Base-by-base conservation (phyloP, 441 rosid genomes). In the Gossypium davidsonii region DNA sequence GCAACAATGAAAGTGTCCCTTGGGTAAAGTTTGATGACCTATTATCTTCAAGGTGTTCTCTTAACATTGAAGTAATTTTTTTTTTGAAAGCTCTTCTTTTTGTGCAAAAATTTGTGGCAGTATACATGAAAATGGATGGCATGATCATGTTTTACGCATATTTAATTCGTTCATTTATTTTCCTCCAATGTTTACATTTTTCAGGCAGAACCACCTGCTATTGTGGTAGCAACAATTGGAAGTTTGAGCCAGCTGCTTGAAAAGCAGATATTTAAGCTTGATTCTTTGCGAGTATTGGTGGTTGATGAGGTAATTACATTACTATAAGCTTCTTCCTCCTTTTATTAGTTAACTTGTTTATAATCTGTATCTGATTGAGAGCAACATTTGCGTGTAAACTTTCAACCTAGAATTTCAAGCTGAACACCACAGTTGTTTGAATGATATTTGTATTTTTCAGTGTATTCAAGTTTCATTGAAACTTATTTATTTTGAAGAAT, bases 141-240 rank as follows among this genome's bases (percentile, higher is more conserved):
- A 59, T 59, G 20, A 2, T 61, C 34, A 17, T 46, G 49, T 51
- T 51, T 48, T 25, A 15, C 21, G n/a, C 44, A 46, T 5, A 55
- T 65, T 9, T 44, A 49, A 51, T 57, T 46, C 39, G n/a, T 52
- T 39, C 28, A 21, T 52, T 39, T 17, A 34, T 58, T 67, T 10
- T 51, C 39, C 21, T 62, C 18, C 20, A 44, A 65, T 48, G 23
- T 49, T 48, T 3, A 25, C 66, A 58, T 69, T 42, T 77, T 75
- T 82, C 91, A 92, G 97, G 97, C 97, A 48, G 98, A 94, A 73
- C 97, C 98, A 17, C 97, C 98, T n/a, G 78, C 82, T 23, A 80
- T 92, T 49, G 87, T 92, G 61, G 97, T 94, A 64, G 97, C 98
- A 72, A 94, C 97, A 6, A 87, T 92, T 39, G 80, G 81, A 75